A percentile compares a stretch with the other conserved stretches of the same genome.
Conservation (phyloP, 495 filamentous ascomycete genomes). For the Schizothecium vesticola region DNA sequence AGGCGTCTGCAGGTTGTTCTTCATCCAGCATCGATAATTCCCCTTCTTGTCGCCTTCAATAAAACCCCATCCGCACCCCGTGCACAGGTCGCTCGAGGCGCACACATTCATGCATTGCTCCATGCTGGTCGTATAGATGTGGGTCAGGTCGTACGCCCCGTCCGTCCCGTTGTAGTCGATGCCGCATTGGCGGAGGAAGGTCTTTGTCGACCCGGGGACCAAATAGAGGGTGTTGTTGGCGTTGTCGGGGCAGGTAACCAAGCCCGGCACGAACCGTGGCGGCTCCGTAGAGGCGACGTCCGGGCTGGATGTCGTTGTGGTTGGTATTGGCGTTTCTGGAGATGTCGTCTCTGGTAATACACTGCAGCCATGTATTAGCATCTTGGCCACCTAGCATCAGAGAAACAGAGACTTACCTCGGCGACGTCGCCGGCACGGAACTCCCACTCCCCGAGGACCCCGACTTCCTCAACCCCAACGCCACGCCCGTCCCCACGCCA, state of each 20-base stretch:
- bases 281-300: not conserved
- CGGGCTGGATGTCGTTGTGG: slow-evolving; percentile 1
- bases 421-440: not conserved
- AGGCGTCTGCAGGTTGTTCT: slow-evolving; percentile 31
- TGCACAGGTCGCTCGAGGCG: slow-evolving; percentile 36
- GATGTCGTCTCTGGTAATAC: not conserved
- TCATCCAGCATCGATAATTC: slow-evolving; percentile 40
- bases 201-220: slow-evolving; percentile 37
- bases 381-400: not conserved
- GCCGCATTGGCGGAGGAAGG: slow-evolving; percentile 41
- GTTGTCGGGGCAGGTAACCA: slow-evolving; percentile 32
- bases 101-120: slow-evolving; percentile 43
- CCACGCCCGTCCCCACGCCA: slow-evolving; percentile 37
- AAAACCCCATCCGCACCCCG: slow-evolving; percentile 40
- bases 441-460: not conserved
- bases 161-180: slow-evolving; percentile 37
- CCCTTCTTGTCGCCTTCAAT: slow-evolving; percentile 33
- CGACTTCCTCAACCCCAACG: slow-evolving; percentile 16
- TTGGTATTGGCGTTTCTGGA: not conserved
- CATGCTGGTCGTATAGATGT: slow-evolving; percentile 35
- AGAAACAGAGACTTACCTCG: slow-evolving; percentile 21
- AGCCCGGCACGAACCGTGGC: slow-evolving; percentile 7
- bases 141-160: slow-evolving; percentile 33
- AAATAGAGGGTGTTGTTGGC: slow-evolving; percentile 40
- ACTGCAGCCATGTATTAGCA: not conserved